Percentiles rank a stretch among this genome's conserved stretches.
These are phyloP conservation scores for Talaromyces sp. DNA, from an alignment of 2,329 filamentous ascomycete species.

Conservation along the genomic window DNA sequence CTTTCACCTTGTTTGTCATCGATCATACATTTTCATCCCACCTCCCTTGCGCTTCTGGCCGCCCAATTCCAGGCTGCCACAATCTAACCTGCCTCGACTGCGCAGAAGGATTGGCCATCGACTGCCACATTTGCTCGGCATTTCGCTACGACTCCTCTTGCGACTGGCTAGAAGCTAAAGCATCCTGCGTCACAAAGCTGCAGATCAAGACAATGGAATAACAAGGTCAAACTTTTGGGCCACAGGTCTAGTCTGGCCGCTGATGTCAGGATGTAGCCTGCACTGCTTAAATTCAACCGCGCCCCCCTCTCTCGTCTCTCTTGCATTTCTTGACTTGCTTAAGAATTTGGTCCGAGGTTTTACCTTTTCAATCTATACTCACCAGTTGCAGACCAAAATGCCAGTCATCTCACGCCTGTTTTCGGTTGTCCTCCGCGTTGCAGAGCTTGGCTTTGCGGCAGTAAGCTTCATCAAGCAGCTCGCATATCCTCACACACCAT, in stretches of 20 bases:
- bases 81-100: not conserved
- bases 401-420: conserved; percentile 49
- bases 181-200: not conserved
- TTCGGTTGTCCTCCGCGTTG: conserved; percentile 54
- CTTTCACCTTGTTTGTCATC: not conserved
- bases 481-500: conserved; percentile 15
- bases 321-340: not conserved
- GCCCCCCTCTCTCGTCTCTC: not conserved
- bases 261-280: not conserved
- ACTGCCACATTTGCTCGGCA: not conserved
- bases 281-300: conserved; percentile 7
- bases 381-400: conserved; percentile 29
- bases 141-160: not conserved
- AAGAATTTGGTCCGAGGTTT: not conserved
- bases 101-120: not conserved
- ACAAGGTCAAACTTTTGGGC: not conserved
- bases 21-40: not conserved
- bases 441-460: conserved; percentile 64
- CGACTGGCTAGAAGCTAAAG: not conserved
- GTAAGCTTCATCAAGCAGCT: conserved; percentile 39
- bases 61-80: not conserved
- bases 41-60: not conserved
- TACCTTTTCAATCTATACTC: not conserved
- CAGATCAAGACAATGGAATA: not conserved
- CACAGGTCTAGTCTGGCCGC: not conserved